Percentiles rank a stretch among this genome's conserved stretches.
Evolutionary conservation across 805 yeast species (phyloP).

Genomic region (Cyberlindnera meyerae): DNA sequence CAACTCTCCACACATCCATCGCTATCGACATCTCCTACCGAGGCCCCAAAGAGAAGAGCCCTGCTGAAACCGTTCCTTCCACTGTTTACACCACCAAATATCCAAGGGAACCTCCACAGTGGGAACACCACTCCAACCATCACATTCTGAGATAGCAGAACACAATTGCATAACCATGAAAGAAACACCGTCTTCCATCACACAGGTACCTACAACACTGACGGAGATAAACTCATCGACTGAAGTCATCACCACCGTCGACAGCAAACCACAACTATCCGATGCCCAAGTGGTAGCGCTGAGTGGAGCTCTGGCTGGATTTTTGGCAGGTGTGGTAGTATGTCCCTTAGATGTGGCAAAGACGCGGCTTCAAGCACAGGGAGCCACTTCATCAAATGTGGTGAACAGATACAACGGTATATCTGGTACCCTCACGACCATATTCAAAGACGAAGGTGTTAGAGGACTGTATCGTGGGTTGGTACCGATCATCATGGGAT

Average conservation of each 20-base stretch:
- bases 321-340: constrained; percentile 80
- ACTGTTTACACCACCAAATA: too few species aligned
- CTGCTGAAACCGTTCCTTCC: too few species aligned
- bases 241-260: constrained; percentile 8
- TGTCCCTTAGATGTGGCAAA: constrained; percentile 96
- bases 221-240: constrained; percentile 6
- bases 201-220: constrained; percentile 2
- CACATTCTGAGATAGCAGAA: too few species aligned
- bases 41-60: too few species aligned
- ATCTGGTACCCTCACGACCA: constrained; percentile 57
- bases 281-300: constrained; percentile 64
- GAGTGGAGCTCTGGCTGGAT: constrained; percentile 93
- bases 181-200: constrained; percentile 1
- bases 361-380: constrained; percentile 91
- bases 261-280: constrained; percentile 21
- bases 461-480: constrained; percentile 85
- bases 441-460: constrained; percentile 72
- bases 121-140: too few species aligned
- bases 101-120: too few species aligned
- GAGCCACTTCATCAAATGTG: constrained; percentile 30
- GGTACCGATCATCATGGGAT: constrained; percentile 88
- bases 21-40: too few species aligned
- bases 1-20: too few species aligned
- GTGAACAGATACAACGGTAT: constrained; percentile 48
- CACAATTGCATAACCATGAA: too few species aligned